Evolutionary conservation across 768 basidiomycete species (phyloP), one percentile per base, ranked within the genome.

Genomic region (Podaxis sp.): DNA sequence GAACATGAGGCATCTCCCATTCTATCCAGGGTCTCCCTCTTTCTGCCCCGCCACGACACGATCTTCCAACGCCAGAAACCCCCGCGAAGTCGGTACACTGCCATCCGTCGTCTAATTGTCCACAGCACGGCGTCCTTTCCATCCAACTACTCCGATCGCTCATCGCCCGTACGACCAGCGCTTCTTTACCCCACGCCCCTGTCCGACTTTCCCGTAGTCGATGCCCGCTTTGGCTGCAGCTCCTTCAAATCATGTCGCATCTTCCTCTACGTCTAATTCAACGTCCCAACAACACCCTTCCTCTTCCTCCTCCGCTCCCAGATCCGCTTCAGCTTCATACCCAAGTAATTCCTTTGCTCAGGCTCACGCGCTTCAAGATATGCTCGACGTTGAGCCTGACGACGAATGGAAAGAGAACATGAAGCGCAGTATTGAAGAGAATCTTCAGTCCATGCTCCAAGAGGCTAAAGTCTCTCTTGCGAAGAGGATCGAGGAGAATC

Each of bases 381-480:
- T 49, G 57, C 77, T 63, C 63, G 76, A 80, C 66, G 63, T 73
- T 55, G 86, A 86, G 67, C 86, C 84, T 2, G 81, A 84, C 72
- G 80, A 82, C 1, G 73, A 76, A 63, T 87, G 86, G 86, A 87
- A 86, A 69, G 70, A 67, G 38, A 61, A 67, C 1, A 74, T 84
- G 67, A 76, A 70, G 68, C 68, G 64, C 36, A 76, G 79, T 68
- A 89, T 92, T 68, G 83, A 85, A 66, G 76, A 77, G 2, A 75
- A 74, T 7, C 69, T 80, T 22, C 59, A 71, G 54, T 60, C 68
- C 33, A 79, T 83, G 76, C 70, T 89, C 64, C 81, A 86, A 59
- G 88, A 88, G 63, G 84, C 90, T 19, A 86, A 86, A 73, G 80
- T 84, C 62, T 84, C 83, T 63, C 73, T 84, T 40, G 79, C 84